Conservation (phyloP, 176 grass and related monocot species). For the Musa schizocarpa region DNA sequence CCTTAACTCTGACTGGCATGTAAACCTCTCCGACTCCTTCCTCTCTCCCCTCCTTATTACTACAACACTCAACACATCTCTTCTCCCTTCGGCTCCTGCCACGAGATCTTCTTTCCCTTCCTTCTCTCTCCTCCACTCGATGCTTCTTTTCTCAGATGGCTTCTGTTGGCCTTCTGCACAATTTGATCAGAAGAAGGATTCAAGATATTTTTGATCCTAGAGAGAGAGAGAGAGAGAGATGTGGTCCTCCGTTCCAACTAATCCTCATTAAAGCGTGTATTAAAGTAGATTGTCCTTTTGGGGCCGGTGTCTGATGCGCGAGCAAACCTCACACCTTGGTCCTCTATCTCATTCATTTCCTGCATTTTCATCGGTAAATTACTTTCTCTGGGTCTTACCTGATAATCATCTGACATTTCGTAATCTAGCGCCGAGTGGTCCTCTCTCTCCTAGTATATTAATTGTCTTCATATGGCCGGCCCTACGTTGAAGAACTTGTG, state of each 20-base stretch:
- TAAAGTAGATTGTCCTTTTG: not conserved
- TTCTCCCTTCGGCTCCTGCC: not conserved
- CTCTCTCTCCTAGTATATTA: too few species aligned
- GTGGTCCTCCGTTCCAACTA: not conserved
- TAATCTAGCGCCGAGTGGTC: too few species aligned
- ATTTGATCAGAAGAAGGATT: not conserved
- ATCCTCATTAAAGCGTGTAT: not conserved
- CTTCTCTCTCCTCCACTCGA: not conserved
- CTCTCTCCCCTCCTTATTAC: not conserved
- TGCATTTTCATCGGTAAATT: too few species aligned
- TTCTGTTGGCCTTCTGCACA: not conserved
- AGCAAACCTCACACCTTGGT: too few species aligned
- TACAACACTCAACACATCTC: not conserved
- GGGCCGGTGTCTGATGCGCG: not conserved
- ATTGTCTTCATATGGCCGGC: too few species aligned
- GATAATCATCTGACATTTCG: too few species aligned
- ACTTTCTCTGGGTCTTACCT: too few species aligned
- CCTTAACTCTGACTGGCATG: not conserved
- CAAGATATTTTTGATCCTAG: not conserved
- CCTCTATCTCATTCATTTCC: too few species aligned
- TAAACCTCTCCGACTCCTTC: not conserved
- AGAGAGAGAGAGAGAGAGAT: not conserved
- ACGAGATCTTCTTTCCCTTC: not conserved
- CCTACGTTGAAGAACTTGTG: too few species aligned
- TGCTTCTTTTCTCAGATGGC: not conserved